A percentile compares a stretch with the other conserved stretches of the same genome.
Evolutionary conservation across 1,139 yeast species (phyloP).

Genomic region (Hemisphaericaspora xylofermentans): DNA sequence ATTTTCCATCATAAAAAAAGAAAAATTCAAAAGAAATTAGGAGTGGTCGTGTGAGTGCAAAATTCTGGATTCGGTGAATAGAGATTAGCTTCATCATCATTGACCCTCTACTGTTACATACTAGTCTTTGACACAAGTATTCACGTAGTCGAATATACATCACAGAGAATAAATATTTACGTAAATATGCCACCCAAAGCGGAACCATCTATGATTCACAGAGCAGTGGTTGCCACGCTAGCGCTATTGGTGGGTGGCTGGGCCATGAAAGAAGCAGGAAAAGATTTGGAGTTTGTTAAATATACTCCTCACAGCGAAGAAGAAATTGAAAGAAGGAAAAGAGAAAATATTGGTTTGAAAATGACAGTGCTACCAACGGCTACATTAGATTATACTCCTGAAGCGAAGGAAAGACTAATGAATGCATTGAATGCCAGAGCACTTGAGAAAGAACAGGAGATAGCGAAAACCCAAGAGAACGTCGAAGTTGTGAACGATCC

Average conservation of each 20-base stretch:
- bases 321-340: conserved; percentile 39
- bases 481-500: not conserved
- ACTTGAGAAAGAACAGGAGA: not conserved
- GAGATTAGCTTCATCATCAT: no score
- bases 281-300: conserved; percentile 42
- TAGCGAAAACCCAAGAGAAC: not conserved
- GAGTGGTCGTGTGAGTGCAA: not conserved
- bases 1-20: not conserved
- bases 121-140: no score
- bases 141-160: no score
- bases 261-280: conserved; percentile 35
- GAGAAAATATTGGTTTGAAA: conserved; percentile 30
- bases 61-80: no score
- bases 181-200: conserved; percentile 15
- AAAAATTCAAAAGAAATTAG: not conserved
- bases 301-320: conserved; percentile 40
- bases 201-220: conserved; percentile 37
- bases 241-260: conserved; percentile 36
- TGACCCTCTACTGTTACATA: no score
- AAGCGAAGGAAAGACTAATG: conserved; percentile 37
- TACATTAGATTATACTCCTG: conserved; percentile 45
- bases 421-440: conserved; percentile 7
- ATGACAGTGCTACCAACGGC: conserved; percentile 36
- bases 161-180: no score
- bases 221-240: conserved; percentile 37